These are phyloP conservation scores for Lactifluus echinatus DNA, from an alignment of 768 basidiomycete genomes.

Conservation along the genomic window DNA sequence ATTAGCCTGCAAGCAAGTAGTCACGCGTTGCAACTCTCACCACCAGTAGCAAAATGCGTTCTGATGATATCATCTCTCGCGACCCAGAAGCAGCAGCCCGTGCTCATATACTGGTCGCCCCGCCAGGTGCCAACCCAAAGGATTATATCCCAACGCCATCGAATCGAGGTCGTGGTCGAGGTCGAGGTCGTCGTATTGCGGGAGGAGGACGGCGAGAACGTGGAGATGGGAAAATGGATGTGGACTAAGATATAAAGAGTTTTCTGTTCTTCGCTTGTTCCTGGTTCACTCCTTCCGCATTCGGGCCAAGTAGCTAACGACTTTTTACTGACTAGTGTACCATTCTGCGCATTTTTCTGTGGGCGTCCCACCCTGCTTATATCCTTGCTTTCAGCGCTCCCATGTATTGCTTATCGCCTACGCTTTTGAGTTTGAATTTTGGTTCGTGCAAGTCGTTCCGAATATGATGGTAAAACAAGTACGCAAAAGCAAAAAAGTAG, in stretches of 20 bases:
- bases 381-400: not conserved
- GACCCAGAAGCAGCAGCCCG: constrained; percentile 20
- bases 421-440: constrained; percentile 1
- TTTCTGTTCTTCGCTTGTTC: not conserved
- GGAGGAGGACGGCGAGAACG: constrained; percentile 14
- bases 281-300: not conserved
- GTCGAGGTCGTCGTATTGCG: not conserved
- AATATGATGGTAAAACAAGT: constrained; percentile 19
- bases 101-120: constrained; percentile 19
- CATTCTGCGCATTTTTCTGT: not conserved
- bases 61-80: constrained; percentile 18
- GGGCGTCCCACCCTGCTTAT: not conserved
- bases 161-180: constrained; percentile 12
- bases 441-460: constrained; percentile 9
- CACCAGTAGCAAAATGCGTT: constrained; percentile 19
- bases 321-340: constrained; percentile 5
- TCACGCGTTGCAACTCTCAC: not conserved
- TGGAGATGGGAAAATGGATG: constrained; percentile 16
- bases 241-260: constrained; percentile 3
- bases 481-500: constrained; percentile 22
- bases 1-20: not conserved
- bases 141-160: constrained; percentile 15
- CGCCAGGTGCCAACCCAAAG: constrained; percentile 18
- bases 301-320: not conserved
- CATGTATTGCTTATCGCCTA: not conserved